These are phyloP conservation scores for Pichia inconspicua DNA, from an alignment of 1,139 yeast genomes.

Conservation along the genomic window DNA sequence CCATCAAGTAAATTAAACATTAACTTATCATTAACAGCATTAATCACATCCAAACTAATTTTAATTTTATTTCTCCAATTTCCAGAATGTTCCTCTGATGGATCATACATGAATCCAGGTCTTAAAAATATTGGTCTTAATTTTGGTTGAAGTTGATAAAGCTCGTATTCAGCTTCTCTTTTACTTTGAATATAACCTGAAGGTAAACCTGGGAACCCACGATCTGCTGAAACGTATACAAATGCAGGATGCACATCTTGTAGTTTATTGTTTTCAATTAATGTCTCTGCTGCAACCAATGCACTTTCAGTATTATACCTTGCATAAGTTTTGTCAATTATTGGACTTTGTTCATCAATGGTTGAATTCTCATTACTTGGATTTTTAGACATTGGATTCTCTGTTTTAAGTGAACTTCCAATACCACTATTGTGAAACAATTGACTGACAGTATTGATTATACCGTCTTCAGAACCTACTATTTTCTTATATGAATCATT, in stretches of 20 bases:
- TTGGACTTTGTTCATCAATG: neutral
- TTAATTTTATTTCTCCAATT: slow-evolving; percentile 31
- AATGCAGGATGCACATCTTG: slow-evolving; percentile 32
- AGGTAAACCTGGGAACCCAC: slow-evolving; percentile 60
- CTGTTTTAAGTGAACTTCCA: neutral
- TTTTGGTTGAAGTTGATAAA: slow-evolving; percentile 33
- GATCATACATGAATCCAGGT: slow-evolving; percentile 81
- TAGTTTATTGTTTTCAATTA: slow-evolving; percentile 27
- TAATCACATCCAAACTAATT: slow-evolving; percentile 31
- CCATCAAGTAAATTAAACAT: slow-evolving; percentile 35
- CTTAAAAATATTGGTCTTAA: slow-evolving; percentile 59
- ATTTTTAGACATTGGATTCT: slow-evolving; percentile 47
- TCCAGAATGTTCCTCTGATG: slow-evolving; percentile 21
- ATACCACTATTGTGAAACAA: slow-evolving; percentile 12
- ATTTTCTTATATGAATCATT: slow-evolving; percentile 55
- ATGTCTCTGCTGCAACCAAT: slow-evolving; percentile 50
- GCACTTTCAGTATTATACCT: slow-evolving; percentile 69
- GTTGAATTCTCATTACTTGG: slow-evolving; percentile 2
- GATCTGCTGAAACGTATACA: slow-evolving; percentile 78
- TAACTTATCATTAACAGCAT: slow-evolving; percentile 36
- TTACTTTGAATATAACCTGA: slow-evolving; percentile 65
- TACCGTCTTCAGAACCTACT: slow-evolving; percentile 37
- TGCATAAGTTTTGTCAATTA: slow-evolving; percentile 44
- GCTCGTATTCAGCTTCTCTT: slow-evolving; percentile 63
- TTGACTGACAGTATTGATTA: slow-evolving; percentile 18